A percentile compares a stretch with the other conserved stretches of the same genome.
phyloP scores from a whole-genome alignment of 1,139 yeast species.

The Geotrichum klebahnii region DNA sequence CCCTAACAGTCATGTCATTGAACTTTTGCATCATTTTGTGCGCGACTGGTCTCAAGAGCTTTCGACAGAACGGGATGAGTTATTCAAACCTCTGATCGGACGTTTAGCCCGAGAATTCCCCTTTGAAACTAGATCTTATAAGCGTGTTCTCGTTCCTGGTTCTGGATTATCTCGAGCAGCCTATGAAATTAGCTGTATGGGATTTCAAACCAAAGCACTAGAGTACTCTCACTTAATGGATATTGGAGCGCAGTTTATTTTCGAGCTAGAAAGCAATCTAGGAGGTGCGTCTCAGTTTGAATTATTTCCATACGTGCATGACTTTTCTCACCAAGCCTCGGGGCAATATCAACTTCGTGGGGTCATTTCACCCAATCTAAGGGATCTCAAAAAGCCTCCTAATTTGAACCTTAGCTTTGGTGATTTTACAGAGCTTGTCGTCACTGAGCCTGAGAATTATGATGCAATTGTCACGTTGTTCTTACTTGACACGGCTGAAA shows the following conservation, averaged over 20 bases:
- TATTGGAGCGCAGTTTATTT: conserved; percentile 58
- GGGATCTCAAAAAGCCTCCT: conserved; percentile 4
- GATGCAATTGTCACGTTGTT: conserved; percentile 59
- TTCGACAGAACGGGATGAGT: conserved; percentile 49
- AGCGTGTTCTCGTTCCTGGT: conserved; percentile 61
- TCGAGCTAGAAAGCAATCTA: conserved; percentile 3
- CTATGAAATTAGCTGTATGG: conserved; percentile 51
- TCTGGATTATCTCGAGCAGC: conserved; percentile 73
- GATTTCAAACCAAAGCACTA: conserved; percentile 56
- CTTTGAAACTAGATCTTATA: conserved; percentile 12
- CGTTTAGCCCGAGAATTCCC: conserved; percentile 38
- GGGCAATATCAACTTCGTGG: conserved; percentile 50
- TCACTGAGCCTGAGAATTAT: conserved; percentile 22
- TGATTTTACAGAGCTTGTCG: conserved; percentile 51
- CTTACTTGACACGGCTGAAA: conserved; percentile 85
- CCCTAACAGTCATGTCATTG: conserved; percentile 55
- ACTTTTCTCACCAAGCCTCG: conserved; percentile 62
- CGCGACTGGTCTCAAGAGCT: conserved; percentile 64
- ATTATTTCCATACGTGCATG: conserved; percentile 60
- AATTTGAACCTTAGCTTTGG: conserved; percentile 51
- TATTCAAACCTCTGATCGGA: conserved; percentile 47
- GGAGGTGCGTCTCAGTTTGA: conserved; percentile 4
- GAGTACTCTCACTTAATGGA: conserved; percentile 75
- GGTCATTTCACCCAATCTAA: neutral
- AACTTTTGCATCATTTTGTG: conserved; percentile 65